Conservation (phyloP, 257 asterid genomes). For the Primulina eburnea region DNA sequence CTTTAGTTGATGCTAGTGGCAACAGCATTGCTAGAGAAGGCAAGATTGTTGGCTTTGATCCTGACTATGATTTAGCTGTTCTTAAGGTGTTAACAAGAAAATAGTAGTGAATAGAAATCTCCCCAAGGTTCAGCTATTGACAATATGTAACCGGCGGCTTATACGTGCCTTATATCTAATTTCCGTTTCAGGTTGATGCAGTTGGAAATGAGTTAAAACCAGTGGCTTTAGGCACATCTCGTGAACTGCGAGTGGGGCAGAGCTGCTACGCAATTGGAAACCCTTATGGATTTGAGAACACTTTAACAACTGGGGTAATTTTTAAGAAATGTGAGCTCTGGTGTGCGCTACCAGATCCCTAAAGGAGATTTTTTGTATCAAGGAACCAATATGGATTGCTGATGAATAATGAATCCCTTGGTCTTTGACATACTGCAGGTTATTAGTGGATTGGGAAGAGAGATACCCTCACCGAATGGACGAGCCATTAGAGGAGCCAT, state of each 20-base stretch:
- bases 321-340: conserved; percentile 8
- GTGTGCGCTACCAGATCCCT: not conserved
- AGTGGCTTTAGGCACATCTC: conserved; percentile 56
- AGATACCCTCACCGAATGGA: conserved; percentile 93
- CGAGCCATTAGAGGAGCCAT: conserved; percentile 84
- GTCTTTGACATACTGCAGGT: conserved; percentile 48
- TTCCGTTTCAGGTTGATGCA: conserved; percentile 55
- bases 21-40: conserved; percentile 55
- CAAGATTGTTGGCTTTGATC: conserved; percentile 72
- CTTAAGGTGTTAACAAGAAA: conserved; percentile 55
- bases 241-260: conserved; percentile 69
- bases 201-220: conserved; percentile 67
- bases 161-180: not conserved
- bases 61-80: conserved; percentile 73
- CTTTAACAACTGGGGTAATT: conserved; percentile 85
- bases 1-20: conserved; percentile 61
- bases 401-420: not conserved
- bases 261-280: conserved; percentile 90
- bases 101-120: not conserved
- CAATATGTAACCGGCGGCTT: not conserved
- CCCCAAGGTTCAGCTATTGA: not conserved
- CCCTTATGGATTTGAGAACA: conserved; percentile 83
- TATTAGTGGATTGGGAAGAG: conserved; percentile 86
- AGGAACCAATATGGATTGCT: not conserved
- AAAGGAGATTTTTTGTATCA: conserved; percentile 9